A percentile compares a stretch with the other conserved stretches of the same genome.
Conservation (phyloP, 257 asterid species). For the Gardenia jasminoides region DNA sequence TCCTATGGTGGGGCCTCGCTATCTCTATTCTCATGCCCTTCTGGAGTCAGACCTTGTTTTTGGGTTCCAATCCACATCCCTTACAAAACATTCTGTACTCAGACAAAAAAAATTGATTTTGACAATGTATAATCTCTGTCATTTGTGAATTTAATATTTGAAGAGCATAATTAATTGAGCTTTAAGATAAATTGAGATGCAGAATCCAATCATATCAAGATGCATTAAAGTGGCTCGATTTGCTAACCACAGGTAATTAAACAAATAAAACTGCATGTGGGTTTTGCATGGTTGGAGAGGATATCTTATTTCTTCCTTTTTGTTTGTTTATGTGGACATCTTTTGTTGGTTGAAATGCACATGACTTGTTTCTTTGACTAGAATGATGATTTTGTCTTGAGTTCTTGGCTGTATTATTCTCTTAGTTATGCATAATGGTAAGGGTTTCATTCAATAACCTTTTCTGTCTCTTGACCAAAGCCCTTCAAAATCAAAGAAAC, state of each 20-base stretch:
- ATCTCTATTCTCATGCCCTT: not conserved
- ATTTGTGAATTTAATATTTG: not conserved
- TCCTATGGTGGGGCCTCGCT: conserved; percentile 7
- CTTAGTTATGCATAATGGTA: not conserved
- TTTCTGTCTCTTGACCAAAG: not conserved
- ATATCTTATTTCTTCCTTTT: conserved; percentile 7
- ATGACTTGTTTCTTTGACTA: conserved; percentile 41
- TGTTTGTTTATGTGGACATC: not conserved
- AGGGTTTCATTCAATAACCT: not conserved
- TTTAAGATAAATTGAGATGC: not conserved
- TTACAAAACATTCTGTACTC: conserved; percentile 48
- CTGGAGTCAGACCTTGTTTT: conserved; percentile 25
- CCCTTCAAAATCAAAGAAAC: not conserved
- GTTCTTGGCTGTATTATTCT: not conserved
- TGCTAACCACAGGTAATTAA: conserved; percentile 21
- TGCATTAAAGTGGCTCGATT: conserved; percentile 19
- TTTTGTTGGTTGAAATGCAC: conserved; percentile 29
- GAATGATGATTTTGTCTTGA: conserved; percentile 31
- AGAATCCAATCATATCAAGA: not conserved
- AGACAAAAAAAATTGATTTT: conserved; percentile 18
- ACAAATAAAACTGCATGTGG: conserved; percentile 33
- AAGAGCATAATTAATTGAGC: conserved; percentile 3
- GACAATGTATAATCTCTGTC: conserved; percentile 16
- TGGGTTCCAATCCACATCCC: conserved; percentile 28
- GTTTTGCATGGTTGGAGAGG: conserved; percentile 28